Percentiles rank a stretch among this genome's conserved stretches.
Evolutionary conservation across 2,329 filamentous ascomycete species (phyloP).

Genomic region (Paecilomyces formosus): DNA sequence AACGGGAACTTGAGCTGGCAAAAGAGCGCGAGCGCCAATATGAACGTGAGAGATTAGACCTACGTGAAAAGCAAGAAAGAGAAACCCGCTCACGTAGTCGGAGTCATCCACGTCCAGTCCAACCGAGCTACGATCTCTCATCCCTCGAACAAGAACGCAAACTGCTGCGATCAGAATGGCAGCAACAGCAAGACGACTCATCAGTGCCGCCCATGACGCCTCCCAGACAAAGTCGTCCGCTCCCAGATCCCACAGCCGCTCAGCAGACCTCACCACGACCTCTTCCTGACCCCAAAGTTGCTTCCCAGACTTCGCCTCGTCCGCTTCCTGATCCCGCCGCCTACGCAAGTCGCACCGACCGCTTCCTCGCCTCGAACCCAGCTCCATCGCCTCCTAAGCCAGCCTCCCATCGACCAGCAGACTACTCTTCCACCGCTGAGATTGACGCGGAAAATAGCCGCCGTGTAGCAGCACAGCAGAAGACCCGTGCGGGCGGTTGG

Average conservation of each 20-base stretch:
- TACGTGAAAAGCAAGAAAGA: conserved; percentile 20
- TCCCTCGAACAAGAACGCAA: conserved; percentile 55
- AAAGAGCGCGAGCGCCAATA: conserved; percentile 61
- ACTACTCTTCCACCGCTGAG: conserved; percentile 47
- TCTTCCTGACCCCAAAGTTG: conserved; percentile 14
- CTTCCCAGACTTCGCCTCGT: conserved; percentile 20
- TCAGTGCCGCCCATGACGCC: conserved; percentile 10
- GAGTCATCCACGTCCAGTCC: conserved; percentile 23
- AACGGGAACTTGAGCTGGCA: conserved; percentile 62
- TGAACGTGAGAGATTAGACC: conserved; percentile 51
- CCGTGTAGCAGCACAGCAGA: conserved; percentile 47
- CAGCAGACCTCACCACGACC: conserved; percentile 9
- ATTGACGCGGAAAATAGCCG: conserved; percentile 49
- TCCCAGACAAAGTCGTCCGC: conserved; percentile 20
- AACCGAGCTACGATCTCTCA: conserved; percentile 47
- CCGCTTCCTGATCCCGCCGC: conserved; percentile 42
- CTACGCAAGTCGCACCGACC: conserved; percentile 44
- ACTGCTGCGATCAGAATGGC: conserved; percentile 51
- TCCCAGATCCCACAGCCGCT: conserved; percentile 18
- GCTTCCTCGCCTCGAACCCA: conserved; percentile 48
- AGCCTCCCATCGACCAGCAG: conserved; percentile 34
- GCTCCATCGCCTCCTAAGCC: conserved; percentile 37
- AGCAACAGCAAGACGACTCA: conserved; percentile 29
- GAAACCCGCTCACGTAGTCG: conserved; percentile 19
- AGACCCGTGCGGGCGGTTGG: conserved; percentile 54